Evolutionary conservation across 2,329 filamentous ascomycete species (phyloP).

Genomic region (Xylariaceae sp.): DNA sequence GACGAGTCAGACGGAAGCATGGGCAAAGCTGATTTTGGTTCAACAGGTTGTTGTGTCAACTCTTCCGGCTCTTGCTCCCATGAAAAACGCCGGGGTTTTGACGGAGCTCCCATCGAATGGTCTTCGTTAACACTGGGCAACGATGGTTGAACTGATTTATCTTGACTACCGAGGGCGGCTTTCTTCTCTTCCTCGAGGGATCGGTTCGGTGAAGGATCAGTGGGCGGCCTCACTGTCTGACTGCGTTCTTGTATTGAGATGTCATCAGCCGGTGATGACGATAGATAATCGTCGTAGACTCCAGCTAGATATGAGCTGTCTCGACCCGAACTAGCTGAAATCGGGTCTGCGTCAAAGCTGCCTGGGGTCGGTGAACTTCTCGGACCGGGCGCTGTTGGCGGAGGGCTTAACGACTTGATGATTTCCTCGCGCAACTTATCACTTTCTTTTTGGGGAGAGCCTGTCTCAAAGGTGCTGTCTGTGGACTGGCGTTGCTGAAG

Average conservation of each 20-base stretch:
- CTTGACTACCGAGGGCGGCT: background rate
- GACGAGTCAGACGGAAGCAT: background rate
- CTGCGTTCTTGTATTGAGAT: conserved; percentile 28
- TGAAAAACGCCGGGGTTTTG: conserved; percentile 35
- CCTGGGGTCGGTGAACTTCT: conserved; percentile 13
- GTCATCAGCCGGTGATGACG: conserved; percentile 44
- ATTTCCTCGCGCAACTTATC: conserved; percentile 71
- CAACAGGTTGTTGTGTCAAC: conserved; percentile 11
- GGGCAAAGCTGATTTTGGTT: conserved; percentile 11
- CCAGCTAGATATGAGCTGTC: conserved; percentile 60
- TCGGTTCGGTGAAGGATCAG: conserved; percentile 1
- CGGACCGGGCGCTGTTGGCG: conserved; percentile 27
- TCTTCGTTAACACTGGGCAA: conserved; percentile 22
- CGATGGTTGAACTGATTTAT: conserved; percentile 18
- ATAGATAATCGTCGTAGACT: conserved; percentile 66
- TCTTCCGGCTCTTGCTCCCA: conserved; percentile 37
- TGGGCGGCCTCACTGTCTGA: conserved; percentile 26
- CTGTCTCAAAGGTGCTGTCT: conserved; percentile 45
- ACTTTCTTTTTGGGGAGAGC: conserved; percentile 59
- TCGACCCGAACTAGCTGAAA: conserved; percentile 28
- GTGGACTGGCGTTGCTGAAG: conserved; percentile 40
- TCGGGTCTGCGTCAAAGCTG: conserved; percentile 13
- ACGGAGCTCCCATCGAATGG: conserved; percentile 9
- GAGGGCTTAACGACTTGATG: conserved; percentile 60
- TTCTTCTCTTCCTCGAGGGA: background rate